Evolutionary conservation across 2,329 filamentous ascomycete species (phyloP).

Genomic region (Atkinsonella texensis): DNA sequence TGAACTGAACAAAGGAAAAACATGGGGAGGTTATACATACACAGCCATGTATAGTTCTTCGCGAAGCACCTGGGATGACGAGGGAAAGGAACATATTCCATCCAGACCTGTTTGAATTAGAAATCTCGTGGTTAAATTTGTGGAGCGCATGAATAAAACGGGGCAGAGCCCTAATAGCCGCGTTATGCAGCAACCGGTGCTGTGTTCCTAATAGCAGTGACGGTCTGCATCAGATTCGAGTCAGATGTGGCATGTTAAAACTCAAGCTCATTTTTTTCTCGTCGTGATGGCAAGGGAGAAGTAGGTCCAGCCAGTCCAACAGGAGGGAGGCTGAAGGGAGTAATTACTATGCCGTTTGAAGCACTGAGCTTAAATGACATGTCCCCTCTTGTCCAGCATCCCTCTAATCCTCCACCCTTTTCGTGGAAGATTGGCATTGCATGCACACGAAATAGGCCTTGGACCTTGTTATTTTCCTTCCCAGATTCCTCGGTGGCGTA

Average conservation of each 20-base stretch:
- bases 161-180: not conserved
- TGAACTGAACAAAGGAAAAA: not conserved
- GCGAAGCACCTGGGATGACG: not conserved
- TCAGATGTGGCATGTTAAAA: conserved; percentile 38
- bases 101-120: not conserved
- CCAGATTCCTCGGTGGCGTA: conserved; percentile 37
- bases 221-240: no score
- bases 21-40: not conserved
- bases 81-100: not conserved
- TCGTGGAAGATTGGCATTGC: conserved; percentile 77
- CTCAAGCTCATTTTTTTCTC: conserved; percentile 55
- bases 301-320: conserved; percentile 2
- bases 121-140: not conserved
- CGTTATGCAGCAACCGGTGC: not conserved
- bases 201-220: no score
- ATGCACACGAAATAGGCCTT: conserved; percentile 77
- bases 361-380: conserved; percentile 83
- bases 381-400: conserved; percentile 63
- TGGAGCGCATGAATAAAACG: not conserved
- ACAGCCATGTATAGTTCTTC: not conserved
- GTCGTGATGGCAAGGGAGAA: not conserved
- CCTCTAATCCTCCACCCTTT: conserved; percentile 65
- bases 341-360: conserved; percentile 68
- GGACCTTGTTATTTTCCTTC: conserved; percentile 57
- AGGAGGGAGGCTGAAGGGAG: conserved; percentile 80